Evolutionary conservation across 768 basidiomycete species (phyloP), one percentile per base, ranked within the genome.

Genomic region (Thelephora ganbajun): DNA sequence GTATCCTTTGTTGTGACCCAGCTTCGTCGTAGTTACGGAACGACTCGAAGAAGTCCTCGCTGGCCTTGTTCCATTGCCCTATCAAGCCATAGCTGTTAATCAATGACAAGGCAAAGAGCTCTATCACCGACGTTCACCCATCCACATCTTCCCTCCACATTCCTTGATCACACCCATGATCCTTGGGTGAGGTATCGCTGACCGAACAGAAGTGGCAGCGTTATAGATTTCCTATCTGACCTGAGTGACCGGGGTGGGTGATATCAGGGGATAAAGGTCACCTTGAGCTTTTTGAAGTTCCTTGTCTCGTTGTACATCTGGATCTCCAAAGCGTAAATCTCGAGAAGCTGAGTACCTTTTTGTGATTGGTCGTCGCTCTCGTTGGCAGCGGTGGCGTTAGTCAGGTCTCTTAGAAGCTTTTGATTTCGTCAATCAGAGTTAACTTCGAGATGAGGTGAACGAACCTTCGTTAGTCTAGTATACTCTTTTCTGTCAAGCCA

Each of bases 131-230:
- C 94, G 86, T 72, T 98, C 96, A 50, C 89, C 91, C 96, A 99
- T 98, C 93, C 96, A 98, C 96, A 99, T 99, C 67, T 99, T 99
- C 2, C 96, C 96, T 13, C 96, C 96, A 55, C 94, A 98, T 64
- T 99, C 96, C 60, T 93, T 89, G 67, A 99, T 98, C 45, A 98
- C 90, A 37, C 94, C 96, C 85, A 97, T 93, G 58, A 98, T 97
- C 26, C 91, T 77, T 9, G 96, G 96, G 67, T 98, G 96, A 13
- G 96, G 92, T 51, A 99, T 97, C 9, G 96, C 96, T 6, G 90
- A 92, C 19, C 89, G 84, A 45, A 99, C 88, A 39, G 80, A 77
- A 53, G 87, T 87, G 11, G 89, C 83, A 9, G 94, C 92, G 54
- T 96, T 93, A 67, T 99, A 99, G 47, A 98, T 96, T 65, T 96